These are phyloP conservation scores for Kodamaea kakaduensis DNA, from an alignment of 805 yeast species.

Conservation along the genomic window DNA sequence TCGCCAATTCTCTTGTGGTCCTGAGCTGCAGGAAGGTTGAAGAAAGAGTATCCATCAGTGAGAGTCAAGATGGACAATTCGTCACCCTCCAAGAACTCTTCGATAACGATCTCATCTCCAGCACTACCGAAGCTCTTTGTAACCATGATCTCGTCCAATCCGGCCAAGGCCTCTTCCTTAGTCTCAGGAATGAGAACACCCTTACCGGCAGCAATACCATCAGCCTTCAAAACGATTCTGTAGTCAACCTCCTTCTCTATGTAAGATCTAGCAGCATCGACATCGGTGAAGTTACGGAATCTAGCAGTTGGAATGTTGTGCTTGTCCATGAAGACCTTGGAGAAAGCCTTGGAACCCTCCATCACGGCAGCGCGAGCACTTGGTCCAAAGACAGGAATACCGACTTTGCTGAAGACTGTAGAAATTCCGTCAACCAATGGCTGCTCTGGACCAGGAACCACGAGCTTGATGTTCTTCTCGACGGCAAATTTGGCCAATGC, in stretches of 20 bases:
- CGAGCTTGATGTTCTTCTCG: conserved; percentile 62
- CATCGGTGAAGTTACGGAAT: conserved; percentile 76
- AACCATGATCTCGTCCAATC: conserved; percentile 85
- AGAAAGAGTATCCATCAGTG: conserved; percentile 88
- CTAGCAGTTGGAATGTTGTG: conserved; percentile 94
- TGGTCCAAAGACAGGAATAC: conserved; percentile 98
- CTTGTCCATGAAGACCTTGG: conserved; percentile 89
- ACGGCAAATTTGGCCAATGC: conserved; percentile 70
- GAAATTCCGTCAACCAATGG: conserved; percentile 94
- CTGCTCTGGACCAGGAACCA: conserved; percentile 98
- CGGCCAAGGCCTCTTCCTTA: conserved; percentile 79
- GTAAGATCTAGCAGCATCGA: conserved; percentile 69
- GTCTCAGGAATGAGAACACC: conserved; percentile 91
- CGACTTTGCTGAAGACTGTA: conserved; percentile 66
- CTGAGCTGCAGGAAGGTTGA: conserved; percentile 94
- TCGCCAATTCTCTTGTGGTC: conserved; percentile 96
- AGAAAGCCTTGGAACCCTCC: conserved; percentile 96
- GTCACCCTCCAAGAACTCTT: conserved; percentile 94
- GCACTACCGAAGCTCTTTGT: conserved; percentile 87
- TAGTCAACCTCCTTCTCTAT: conserved; percentile 55
- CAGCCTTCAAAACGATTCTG: conserved; percentile 90
- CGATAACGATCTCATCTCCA: conserved; percentile 89
- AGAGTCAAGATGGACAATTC: conserved; percentile 90
- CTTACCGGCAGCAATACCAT: conserved; percentile 98
- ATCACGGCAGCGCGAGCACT: conserved; percentile 80